These are phyloP conservation scores for Globisporangium orthogonon DNA, from an alignment of 352 stramenopile species.

Conservation along the genomic window DNA sequence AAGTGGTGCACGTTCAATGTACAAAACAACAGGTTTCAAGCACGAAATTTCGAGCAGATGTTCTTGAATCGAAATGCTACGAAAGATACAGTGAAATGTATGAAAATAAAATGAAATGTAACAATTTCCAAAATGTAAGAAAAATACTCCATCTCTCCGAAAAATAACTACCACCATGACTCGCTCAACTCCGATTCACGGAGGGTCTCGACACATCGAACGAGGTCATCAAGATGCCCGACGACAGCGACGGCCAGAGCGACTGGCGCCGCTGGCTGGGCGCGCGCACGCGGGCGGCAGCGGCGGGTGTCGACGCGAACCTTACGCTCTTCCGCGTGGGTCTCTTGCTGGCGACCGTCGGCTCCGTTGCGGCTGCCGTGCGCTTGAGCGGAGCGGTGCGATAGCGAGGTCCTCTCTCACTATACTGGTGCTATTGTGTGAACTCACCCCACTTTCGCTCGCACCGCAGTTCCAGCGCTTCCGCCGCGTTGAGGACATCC, in stretches of 20 bases:
- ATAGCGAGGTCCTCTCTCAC: neutral
- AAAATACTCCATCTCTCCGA: no score
- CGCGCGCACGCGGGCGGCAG: constrained; percentile 22
- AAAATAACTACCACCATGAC: no score
- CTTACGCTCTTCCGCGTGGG: constrained; percentile 59
- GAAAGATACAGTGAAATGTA: no score
- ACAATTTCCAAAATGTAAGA: no score
- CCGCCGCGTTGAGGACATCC: constrained; percentile 52
- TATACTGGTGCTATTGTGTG: neutral
- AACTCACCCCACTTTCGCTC: neutral
- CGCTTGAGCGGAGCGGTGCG: constrained; percentile 52
- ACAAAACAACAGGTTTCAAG: no score
- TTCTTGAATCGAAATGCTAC: no score
- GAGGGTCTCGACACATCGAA: no score
- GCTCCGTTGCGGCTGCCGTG: constrained; percentile 34
- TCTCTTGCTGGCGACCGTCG: constrained; percentile 33
- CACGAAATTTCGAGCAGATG: no score
- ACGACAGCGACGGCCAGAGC: neutral
- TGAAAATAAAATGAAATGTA: no score
- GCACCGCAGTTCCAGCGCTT: constrained; percentile 35
- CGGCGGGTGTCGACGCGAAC: constrained; percentile 59
- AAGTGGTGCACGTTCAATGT: no score
- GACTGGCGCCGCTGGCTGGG: constrained; percentile 26
- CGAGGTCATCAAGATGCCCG: no score
- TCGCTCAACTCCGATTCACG: no score